phyloP scores from a whole-genome alignment of 2,329 filamentous ascomycete genomes.

The Ophiostoma populinum region DNA sequence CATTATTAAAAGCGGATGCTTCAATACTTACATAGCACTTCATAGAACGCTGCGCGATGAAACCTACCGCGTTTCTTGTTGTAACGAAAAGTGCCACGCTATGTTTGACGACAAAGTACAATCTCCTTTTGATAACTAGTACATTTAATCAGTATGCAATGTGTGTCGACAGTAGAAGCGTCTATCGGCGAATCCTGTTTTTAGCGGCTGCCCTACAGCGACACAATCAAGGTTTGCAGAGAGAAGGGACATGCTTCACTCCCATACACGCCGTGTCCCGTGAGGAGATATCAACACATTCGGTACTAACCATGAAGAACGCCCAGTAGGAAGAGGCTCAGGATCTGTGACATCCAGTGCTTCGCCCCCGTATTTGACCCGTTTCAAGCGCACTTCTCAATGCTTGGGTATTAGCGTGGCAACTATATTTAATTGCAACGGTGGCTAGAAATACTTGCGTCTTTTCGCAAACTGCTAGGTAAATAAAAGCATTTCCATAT shows the following conservation, averaged over 20 bases:
- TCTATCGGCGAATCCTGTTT: background rate
- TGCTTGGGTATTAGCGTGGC: constrained; percentile 30
- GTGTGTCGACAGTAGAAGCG: background rate
- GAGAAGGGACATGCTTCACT: background rate
- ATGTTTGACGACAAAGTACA: too few relatives aligned
- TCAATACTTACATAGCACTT: too few relatives aligned
- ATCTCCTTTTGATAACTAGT: too few relatives aligned
- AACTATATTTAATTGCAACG: constrained; percentile 49
- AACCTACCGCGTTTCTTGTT: too few relatives aligned
- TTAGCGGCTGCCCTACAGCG: background rate
- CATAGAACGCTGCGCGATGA: too few relatives aligned
- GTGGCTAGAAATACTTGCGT: constrained; percentile 38
- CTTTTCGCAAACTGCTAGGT: constrained; percentile 27
- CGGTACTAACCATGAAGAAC: constrained; percentile 41
- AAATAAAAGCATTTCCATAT: constrained; percentile 30
- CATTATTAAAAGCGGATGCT: too few relatives aligned
- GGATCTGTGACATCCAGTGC: constrained; percentile 51
- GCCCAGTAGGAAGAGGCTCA: constrained; percentile 42
- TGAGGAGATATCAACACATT: constrained; percentile 35
- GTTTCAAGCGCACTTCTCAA: constrained; percentile 18
- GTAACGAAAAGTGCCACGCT: too few relatives aligned
- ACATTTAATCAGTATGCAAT: too few relatives aligned
- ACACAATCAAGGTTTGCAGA: background rate
- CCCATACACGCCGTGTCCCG: constrained; percentile 1
- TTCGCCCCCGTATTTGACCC: constrained; percentile 27